Evolutionary conservation across 176 grass and related monocot species (phyloP).

Genomic region (Oryza rufipogon): DNA sequence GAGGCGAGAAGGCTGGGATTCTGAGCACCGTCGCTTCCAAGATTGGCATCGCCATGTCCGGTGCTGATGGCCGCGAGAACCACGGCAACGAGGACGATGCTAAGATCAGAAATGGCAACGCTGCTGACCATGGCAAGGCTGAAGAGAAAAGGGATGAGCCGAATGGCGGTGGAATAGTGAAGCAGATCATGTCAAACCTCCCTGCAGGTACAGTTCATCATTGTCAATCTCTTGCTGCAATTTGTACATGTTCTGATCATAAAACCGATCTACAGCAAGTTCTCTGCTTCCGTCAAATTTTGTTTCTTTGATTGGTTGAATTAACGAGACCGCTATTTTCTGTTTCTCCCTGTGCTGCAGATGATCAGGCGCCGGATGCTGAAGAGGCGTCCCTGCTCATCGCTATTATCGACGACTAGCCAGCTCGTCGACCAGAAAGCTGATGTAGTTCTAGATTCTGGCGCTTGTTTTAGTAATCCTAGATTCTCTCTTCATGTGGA

Average conservation of each 20-base stretch:
- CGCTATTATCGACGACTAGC: conserved; percentile 56
- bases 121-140: background rate
- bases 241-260: background rate
- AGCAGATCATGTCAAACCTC: conserved; percentile 45
- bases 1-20: conserved; percentile 33
- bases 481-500: conserved; percentile 2
- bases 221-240: background rate
- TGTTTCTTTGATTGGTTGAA: background rate
- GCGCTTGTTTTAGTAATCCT: background rate
- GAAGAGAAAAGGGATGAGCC: conserved; percentile 9
- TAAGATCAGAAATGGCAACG: conserved; percentile 23
- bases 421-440: background rate
- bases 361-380: conserved; percentile 40
- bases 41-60: conserved; percentile 47
- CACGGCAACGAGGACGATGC: background rate
- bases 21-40: conserved; percentile 49
- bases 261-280: background rate
- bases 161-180: conserved; percentile 33
- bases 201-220: conserved; percentile 28
- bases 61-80: conserved; percentile 13
- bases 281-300: background rate
- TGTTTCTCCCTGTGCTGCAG: conserved; percentile 27
- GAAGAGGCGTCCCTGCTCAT: conserved; percentile 70
- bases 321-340: background rate
- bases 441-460: background rate